These are phyloP conservation scores for Apiotrichum gracile DNA, from an alignment of 1,284 basidiomycete species.

Conservation along the genomic window DNA sequence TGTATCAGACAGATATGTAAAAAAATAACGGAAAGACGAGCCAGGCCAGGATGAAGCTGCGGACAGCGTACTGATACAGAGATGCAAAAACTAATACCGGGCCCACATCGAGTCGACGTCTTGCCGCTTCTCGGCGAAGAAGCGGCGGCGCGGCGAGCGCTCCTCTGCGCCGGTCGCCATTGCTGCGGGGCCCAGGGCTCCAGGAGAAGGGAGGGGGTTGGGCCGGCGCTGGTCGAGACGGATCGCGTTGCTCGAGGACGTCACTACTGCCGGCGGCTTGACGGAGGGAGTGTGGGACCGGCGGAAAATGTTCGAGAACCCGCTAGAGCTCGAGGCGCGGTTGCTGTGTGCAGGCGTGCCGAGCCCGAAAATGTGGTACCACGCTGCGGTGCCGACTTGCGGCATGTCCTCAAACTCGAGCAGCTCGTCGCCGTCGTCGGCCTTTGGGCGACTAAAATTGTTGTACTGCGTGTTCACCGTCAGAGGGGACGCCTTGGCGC, in stretches of 20 bases:
- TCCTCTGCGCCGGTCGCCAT: not conserved
- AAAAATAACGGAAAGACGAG: too few species aligned
- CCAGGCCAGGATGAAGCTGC: too few species aligned
- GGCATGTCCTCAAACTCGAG: not conserved
- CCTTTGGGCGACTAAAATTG: too few species aligned
- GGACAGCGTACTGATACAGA: too few species aligned
- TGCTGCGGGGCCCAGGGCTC: not conserved
- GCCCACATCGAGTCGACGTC: not conserved
- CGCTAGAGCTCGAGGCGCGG: not conserved
- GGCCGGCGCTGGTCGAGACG: too few species aligned
- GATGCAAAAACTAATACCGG: not conserved
- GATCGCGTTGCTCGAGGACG: not conserved
- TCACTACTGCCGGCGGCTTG: not conserved
- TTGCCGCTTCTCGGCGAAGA: not conserved
- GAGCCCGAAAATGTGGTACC: slow-evolving; percentile 13
- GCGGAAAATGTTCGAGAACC: not conserved
- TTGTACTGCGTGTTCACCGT: not conserved
- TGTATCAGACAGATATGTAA: too few species aligned
- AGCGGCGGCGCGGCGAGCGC: not conserved
- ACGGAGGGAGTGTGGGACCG: not conserved
- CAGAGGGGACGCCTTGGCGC: not conserved
- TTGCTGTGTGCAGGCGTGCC: not conserved
- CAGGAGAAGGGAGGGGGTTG: not conserved
- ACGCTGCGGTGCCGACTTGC: not conserved
- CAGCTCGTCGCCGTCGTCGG: not conserved